A percentile compares a stretch with the other conserved stretches of the same genome.
Evolutionary conservation across 2,329 filamentous ascomycete species (phyloP).

Genomic region (Calycina marina): DNA sequence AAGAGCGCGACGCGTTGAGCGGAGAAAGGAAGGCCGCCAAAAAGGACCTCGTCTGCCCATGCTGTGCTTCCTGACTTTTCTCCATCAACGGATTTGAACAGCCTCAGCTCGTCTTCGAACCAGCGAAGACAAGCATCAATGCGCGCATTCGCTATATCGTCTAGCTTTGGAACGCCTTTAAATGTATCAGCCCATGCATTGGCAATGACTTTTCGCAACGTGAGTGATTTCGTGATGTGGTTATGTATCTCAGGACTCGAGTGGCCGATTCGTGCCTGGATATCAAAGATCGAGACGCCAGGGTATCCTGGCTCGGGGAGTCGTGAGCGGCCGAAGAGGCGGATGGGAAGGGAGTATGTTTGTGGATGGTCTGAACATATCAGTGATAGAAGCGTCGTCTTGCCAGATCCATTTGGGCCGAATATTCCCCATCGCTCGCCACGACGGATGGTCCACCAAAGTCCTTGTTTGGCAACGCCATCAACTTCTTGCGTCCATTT

Average conservation of each 20-base stretch:
- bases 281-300: constrained; percentile 81
- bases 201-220: constrained; percentile 60
- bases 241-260: constrained; percentile 89
- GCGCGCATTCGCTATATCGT: constrained; percentile 36
- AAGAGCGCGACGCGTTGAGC: constrained; percentile 78
- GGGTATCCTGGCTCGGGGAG: constrained; percentile 52
- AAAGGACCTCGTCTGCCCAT: constrained; percentile 56
- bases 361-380: constrained; percentile 95
- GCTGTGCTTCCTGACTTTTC: constrained; percentile 2
- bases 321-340: constrained; percentile 69
- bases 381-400: constrained; percentile 84
- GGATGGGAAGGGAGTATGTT: constrained; percentile 77
- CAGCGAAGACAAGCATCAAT: constrained; percentile 58
- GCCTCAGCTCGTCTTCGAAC: constrained; percentile 66
- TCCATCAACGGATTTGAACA: constrained; percentile 15
- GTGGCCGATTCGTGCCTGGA: constrained; percentile 81
- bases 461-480: constrained; percentile 36
- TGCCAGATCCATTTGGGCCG: constrained; percentile 86
- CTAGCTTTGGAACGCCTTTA: constrained; percentile 51
- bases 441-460: constrained; percentile 70
- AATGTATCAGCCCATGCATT: constrained; percentile 89
- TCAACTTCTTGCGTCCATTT: constrained; percentile 54
- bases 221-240: constrained; percentile 71
- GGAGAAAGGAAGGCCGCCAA: constrained; percentile 64
- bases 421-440: constrained; percentile 88